A percentile compares a stretch with the other conserved stretches of the same genome.
These are phyloP conservation scores for Pterocarpus santalinus DNA, from an alignment of 306 rosid genomes.

Conservation along the genomic window DNA sequence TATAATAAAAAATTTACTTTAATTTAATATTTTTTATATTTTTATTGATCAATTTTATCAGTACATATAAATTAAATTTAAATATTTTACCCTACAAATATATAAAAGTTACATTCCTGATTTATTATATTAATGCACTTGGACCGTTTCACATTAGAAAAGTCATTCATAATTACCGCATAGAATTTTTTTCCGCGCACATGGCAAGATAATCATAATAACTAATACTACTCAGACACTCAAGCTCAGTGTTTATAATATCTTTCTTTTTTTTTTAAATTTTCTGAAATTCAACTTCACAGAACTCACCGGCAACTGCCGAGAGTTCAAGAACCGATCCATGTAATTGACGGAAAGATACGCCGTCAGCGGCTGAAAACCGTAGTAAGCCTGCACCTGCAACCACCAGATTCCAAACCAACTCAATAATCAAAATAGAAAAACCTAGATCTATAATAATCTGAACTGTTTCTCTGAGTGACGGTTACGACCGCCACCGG, in stretches of 20 bases:
- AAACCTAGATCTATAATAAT: constrained; percentile 41
- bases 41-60: no score
- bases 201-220: not conserved
- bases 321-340: constrained; percentile 88
- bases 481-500: constrained; percentile 15
- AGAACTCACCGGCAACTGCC: constrained; percentile 83
- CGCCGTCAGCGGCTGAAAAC: constrained; percentile 92
- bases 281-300: constrained; percentile 24
- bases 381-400: constrained; percentile 79
- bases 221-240: not conserved
- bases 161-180: constrained; percentile 62
- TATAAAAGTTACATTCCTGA: not conserved
- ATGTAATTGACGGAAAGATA: constrained; percentile 94
- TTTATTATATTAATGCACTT: constrained; percentile 3
- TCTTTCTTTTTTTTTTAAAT: not conserved
- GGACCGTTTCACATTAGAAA: constrained; percentile 45
- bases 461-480: constrained; percentile 7
- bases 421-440: not conserved
- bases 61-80: not conserved
- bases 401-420: constrained; percentile 15
- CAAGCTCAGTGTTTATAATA: constrained; percentile 3
- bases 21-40: no score
- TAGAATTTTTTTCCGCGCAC: constrained; percentile 27
- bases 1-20: no score
- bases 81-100: no score